Base-by-base conservation (phyloP, 2,329 filamentous ascomycete species). In the Penicillium sp. region DNA sequence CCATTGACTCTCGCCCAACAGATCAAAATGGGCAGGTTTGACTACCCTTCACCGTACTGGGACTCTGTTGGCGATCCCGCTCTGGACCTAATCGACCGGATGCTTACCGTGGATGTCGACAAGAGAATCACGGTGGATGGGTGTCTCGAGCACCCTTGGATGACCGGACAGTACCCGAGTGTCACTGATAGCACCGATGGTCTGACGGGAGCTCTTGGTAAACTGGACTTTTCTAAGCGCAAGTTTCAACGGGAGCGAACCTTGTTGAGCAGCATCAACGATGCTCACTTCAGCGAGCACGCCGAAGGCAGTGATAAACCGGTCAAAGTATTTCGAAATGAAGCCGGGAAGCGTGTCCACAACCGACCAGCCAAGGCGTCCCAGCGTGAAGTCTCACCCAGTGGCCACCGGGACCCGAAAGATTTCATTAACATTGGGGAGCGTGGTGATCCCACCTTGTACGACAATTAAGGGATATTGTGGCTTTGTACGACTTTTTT, bases 41-140 rank as follows among this genome's bases (percentile, higher is more conserved):
- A 97, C 74, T 99, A 97, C 70, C 93, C 94, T 0, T 95, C 91
- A 1, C 94, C 94, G 0, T 97, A 97, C 75, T 99, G 92, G 92
- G 91, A 96, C 73, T 85, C 86, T 2, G 87, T 96, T 31, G 88
- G 90, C 69, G 93, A 97, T 64, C 84, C 89, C 54, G 94, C 93
- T 8, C 81, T 99, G 53, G 92, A 97, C 66, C 82, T 99, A 35
- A 97, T 99, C 65, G 94, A 99, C 73, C 84, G 84, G 42, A 99
- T 99, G 94, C 84, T 99, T 50, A 89, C 90, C 2, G 92, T 97
- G 35, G 88, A 97, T 63, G 88, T 91, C 2, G 86, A 91, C 29
- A 85, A 88, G 73, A 87, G 94, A 49, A 93, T 89, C 74, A 93
- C 90, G 0, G 86, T 99, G 59, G 93, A 97, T 63, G 86, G 96